Percentiles rank a stretch among this genome's conserved stretches.
Conservation (phyloP, 2,329 filamentous ascomycete species). For the Xylariaceae sp. region DNA sequence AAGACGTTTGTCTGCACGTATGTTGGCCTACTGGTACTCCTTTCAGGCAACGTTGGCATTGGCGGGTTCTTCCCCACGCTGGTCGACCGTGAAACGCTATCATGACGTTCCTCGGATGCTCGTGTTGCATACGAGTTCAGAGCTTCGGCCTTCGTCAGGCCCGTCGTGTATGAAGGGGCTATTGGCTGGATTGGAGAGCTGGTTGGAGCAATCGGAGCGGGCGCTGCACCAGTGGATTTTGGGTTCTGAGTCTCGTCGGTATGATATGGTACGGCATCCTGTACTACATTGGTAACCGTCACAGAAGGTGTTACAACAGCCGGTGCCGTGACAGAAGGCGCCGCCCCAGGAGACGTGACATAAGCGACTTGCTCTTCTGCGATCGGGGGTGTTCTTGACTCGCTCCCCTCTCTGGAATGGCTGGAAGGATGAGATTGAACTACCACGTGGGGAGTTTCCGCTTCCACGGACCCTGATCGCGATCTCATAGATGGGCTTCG, state of each 20-base stretch:
- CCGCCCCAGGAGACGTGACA: slow-evolving; percentile 4
- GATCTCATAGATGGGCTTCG: slow-evolving; percentile 47
- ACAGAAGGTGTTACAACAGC: too few species aligned
- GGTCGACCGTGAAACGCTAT: slow-evolving; percentile 19
- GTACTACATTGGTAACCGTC: too few species aligned
- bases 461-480: slow-evolving; percentile 46
- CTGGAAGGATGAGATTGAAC: slow-evolving; percentile 38
- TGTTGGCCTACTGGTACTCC: slow-evolving; percentile 24
- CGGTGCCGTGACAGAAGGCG: slow-evolving; percentile 7
- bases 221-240: too few species aligned
- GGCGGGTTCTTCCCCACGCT: slow-evolving; percentile 22
- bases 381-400: slow-evolving; percentile 37
- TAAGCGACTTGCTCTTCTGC: slow-evolving; percentile 36
- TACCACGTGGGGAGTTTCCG: slow-evolving; percentile 29
- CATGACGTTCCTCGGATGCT: slow-evolving; percentile 19
- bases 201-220: slow-evolving; percentile 15
- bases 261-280: slow-evolving; percentile 10
- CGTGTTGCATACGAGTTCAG: too few species aligned
- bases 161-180: too few species aligned
- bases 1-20: slow-evolving; percentile 17
- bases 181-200: too few species aligned
- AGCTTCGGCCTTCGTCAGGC: too few species aligned
- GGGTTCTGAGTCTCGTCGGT: slow-evolving; percentile 16
- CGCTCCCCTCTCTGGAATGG: slow-evolving; percentile 38
- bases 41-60: slow-evolving; percentile 30